Conservation (phyloP, 768 basidiomycete genomes). For the Phlegmacium glaucopus region DNA sequence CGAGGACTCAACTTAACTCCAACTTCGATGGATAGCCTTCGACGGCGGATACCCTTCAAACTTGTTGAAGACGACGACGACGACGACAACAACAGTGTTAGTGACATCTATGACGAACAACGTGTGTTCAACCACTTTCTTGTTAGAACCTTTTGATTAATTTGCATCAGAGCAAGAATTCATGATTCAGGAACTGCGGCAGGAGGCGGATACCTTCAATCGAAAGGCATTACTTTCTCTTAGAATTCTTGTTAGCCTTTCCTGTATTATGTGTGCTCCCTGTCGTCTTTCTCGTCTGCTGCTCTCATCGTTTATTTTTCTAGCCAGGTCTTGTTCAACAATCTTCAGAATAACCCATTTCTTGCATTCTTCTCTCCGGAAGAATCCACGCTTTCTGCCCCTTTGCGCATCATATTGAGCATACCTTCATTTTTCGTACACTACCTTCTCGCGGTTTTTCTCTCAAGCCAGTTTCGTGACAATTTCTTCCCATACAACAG, state of each 20-base stretch:
- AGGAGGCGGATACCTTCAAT: constrained; percentile 41
- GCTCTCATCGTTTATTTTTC: neutral
- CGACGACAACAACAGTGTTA: constrained; percentile 23
- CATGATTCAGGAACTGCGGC: constrained; percentile 45
- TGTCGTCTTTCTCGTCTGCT: neutral
- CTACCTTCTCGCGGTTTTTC: constrained; percentile 42
- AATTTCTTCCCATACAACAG: constrained; percentile 23
- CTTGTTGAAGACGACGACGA: constrained; percentile 28
- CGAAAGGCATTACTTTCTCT: constrained; percentile 36
- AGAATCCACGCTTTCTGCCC: constrained; percentile 30
- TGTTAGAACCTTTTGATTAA: neutral
- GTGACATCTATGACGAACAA: constrained; percentile 50
- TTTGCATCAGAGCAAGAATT: constrained; percentile 54
- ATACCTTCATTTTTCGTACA: constrained; percentile 49
- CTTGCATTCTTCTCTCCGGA: constrained; percentile 37
- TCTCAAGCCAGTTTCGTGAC: constrained; percentile 33
- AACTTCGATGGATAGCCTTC: constrained; percentile 32
- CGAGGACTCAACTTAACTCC: neutral
- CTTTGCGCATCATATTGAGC: constrained; percentile 42
- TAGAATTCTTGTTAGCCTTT: constrained; percentile 40
- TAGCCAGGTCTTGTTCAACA: constrained; percentile 45
- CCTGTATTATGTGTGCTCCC: constrained; percentile 42
- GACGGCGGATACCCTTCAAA: constrained; percentile 45
- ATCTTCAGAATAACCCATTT: constrained; percentile 39
- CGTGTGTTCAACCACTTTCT: constrained; percentile 26